Evolutionary conservation across 1,284 basidiomycete genomes (phyloP), one percentile per base, ranked within the genome.

Genomic region (Stygiomarasmius scandens): DNA sequence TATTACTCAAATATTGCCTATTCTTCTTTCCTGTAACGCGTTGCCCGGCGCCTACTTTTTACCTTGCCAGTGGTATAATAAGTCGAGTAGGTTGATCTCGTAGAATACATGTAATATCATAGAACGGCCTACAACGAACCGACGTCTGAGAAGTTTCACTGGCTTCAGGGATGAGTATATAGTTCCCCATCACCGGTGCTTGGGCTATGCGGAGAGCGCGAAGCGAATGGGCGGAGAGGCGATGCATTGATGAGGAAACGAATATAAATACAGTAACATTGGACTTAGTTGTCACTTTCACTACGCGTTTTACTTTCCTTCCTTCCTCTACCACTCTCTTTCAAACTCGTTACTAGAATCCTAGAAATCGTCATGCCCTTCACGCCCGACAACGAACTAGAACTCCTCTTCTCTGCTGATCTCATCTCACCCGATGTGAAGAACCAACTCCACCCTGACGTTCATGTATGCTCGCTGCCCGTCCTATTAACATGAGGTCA

Each of bases 351-450:
- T 5, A 8, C 5, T 41, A 41, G 38, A 41, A 6, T 41, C 6
- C 11, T 12, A 41, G 22, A 29, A 38, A 9, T 34, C 38, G 22
- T 24, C 41, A 55, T 55, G 54, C 43, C 66, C 19, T 52, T 58
- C 74, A 92, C 90, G 8, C 83, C 85, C 27, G 88, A 92, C 67
- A 73, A 74, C 48, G 69, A 84, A 47, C 87, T 95, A 58, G 86
- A 92, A 65, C 84, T 96, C 47, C 77, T 90, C 58, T 95, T 56
- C 44, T 41, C 55, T 25, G 32, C 49, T 58, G 86, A 92, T 65
- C 83, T 96, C 47, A 77, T 90, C 58, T 95, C 74, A 77, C 87
- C 29, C 67, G 80, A 87, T 32, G 82, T 89, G 56, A 80, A 79
- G 60, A 71, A 75, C 4, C 76, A 79, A 58, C 75, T 93, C 1